Conservation (phyloP, 2,329 filamentous ascomycete species). For the Orbilia brochopaga region DNA sequence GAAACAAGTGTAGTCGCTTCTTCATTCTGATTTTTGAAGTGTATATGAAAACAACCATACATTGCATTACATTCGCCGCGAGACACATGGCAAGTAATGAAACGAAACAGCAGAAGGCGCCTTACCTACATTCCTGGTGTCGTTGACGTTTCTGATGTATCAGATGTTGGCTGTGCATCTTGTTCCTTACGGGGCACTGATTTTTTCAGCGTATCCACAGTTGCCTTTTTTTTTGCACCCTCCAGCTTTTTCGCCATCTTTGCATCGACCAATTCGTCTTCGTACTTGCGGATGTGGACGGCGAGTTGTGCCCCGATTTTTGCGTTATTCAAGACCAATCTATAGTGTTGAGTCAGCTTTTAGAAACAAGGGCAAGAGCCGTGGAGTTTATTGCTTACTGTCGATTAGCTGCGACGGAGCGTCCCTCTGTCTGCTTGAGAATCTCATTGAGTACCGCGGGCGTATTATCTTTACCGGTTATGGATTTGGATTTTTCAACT, state of each 20-base stretch:
- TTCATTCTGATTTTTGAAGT: neutral
- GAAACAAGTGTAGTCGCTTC: neutral
- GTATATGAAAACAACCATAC: too few relatives aligned
- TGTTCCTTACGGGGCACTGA: too few relatives aligned
- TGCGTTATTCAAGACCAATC: constrained; percentile 70
- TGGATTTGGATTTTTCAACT: constrained; percentile 65
- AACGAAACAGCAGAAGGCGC: neutral
- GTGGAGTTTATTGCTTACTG: constrained; percentile 57
- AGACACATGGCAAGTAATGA: neutral
- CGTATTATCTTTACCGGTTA: constrained; percentile 77
- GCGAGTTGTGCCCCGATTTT: constrained; percentile 70
- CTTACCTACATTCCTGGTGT: constrained; percentile 2
- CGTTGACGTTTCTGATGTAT: neutral
- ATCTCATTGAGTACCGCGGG: constrained; percentile 82
- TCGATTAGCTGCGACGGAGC: constrained; percentile 75
- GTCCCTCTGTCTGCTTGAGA: constrained; percentile 75
- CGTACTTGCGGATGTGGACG: constrained; percentile 61
- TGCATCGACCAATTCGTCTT: neutral
- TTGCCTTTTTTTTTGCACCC: neutral
- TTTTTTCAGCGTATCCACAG: too few relatives aligned
- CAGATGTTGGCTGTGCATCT: too few relatives aligned
- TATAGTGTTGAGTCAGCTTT: constrained; percentile 1
- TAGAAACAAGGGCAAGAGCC: neutral
- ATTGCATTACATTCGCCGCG: too few relatives aligned
- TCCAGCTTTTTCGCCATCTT: neutral